Evolutionary conservation across 805 yeast species (phyloP), one percentile per base, ranked within the genome.

Genomic region (Isabelozyma rhagii): DNA sequence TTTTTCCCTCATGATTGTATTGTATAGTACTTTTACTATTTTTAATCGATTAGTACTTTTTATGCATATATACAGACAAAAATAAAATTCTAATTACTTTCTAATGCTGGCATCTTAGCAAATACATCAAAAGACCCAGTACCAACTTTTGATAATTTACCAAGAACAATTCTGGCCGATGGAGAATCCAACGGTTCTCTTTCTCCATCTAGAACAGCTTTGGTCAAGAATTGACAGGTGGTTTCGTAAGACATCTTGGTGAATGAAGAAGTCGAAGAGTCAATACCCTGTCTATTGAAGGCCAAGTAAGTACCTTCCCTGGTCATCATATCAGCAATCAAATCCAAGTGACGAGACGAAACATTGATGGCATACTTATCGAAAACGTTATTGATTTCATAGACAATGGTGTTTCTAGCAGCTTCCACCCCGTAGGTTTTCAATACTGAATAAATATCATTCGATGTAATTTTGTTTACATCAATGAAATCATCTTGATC

Each of bases 231-330:
- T 71, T 89, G 96, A 76, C 97, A 91, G 1, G 99, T 94, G 43
- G 99, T 94, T 75, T 94, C 99, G 71, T 91, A 94, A 49, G 97
- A 90, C 99, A 94, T 94, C 78, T 94, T 94, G 92, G 90, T 87
- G 77, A 94, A 89, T 14, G 98, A 88, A 7, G 98, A 92, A 1
- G 97, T 91, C 11, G 94, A 83, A 1, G 96, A 81, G 68, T 94
- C 98, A 67, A 96, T 92, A 70, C 99, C 99, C 74, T 90, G 97
- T 79, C 99, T 89, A 72, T 90, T 92, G 79, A 94, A 94, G 25
- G 99, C 97, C 66, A 93, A 74, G 66, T 92, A 94, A 2, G 96
- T 82, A 63, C 99, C 99, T 72, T 94, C 98, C 71, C 99, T 84
- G 5, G 99, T 94, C 99, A 94, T 94, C 90, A 89, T 89, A 71